phyloP scores from a whole-genome alignment of 768 basidiomycete species.

The Serpula lacrymans region DNA sequence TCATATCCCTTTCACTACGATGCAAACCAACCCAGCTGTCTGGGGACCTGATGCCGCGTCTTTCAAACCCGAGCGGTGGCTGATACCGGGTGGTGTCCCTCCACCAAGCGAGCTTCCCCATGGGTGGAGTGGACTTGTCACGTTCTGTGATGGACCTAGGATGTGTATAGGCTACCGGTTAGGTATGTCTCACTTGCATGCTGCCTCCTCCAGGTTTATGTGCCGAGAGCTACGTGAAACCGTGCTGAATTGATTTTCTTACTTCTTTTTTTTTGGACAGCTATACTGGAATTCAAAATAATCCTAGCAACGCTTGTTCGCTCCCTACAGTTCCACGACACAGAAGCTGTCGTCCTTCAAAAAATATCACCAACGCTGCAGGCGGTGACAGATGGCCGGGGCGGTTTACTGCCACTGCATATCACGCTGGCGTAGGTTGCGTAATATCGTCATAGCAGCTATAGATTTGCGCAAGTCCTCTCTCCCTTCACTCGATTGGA shows the following conservation, averaged over 20 bases:
- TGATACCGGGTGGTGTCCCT: slow-evolving; percentile 27
- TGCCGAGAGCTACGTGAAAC: neutral
- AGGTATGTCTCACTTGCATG: slow-evolving; percentile 14
- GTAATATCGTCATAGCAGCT: too few relatives aligned
- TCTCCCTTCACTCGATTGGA: too few relatives aligned
- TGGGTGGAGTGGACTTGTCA: slow-evolving; percentile 35
- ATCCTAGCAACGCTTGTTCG: slow-evolving; percentile 35
- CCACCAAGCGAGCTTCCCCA: slow-evolving; percentile 24
- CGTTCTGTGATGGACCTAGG: slow-evolving; percentile 42
- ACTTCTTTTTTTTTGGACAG: too few relatives aligned
- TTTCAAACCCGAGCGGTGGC: slow-evolving; percentile 41
- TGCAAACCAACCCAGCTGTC: slow-evolving; percentile 29
- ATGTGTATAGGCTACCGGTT: slow-evolving; percentile 41
- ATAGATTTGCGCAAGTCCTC: too few relatives aligned
- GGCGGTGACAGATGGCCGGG: too few relatives aligned
- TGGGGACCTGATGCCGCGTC: slow-evolving; percentile 34
- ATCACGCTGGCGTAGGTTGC: too few relatives aligned
- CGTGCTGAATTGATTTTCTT: too few relatives aligned
- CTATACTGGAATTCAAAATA: slow-evolving; percentile 38
- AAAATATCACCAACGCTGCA: slow-evolving; percentile 35
- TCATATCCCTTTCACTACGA: slow-evolving; percentile 30
- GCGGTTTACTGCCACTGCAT: too few relatives aligned
- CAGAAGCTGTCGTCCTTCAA: slow-evolving; percentile 25
- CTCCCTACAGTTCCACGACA: slow-evolving; percentile 34
- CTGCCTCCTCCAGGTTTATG: neutral